phyloP scores from a whole-genome alignment of 352 stramenopile species.

The Globisporangium emineosum region DNA sequence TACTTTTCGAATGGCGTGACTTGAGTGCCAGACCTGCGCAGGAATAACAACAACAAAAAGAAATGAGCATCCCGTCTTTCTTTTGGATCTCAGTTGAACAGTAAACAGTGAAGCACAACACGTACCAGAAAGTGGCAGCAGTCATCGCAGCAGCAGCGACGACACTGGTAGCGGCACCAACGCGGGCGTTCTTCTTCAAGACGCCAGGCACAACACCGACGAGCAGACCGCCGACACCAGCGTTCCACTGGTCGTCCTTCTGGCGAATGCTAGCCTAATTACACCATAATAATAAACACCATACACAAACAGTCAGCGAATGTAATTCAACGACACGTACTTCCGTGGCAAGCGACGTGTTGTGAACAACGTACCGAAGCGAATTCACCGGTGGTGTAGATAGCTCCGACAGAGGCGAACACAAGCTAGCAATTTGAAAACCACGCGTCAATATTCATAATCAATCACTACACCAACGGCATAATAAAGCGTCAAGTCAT shows the following conservation, averaged over 20 bases:
- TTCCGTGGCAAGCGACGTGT: neutral
- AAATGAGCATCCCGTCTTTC: neutral
- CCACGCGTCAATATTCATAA: neutral
- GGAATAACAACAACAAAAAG: neutral
- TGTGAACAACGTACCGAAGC: slow-evolving; percentile 23
- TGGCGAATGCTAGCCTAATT: slow-evolving; percentile 53
- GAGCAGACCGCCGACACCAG: slow-evolving; percentile 56
- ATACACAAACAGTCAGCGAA: neutral
- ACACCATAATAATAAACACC: neutral
- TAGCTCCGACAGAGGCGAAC: slow-evolving; percentile 56
- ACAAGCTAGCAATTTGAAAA: slow-evolving; percentile 44
- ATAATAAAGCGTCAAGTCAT: neutral
- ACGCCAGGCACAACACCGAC: slow-evolving; percentile 71
- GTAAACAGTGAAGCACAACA: neutral
- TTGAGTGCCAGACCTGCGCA: slow-evolving; percentile 42
- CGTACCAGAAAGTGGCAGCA: slow-evolving; percentile 68
- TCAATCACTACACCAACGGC: neutral
- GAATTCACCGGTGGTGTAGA: slow-evolving; percentile 74
- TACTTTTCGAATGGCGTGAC: slow-evolving; percentile 69
- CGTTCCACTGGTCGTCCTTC: slow-evolving; percentile 70
- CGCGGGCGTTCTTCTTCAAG: slow-evolving; percentile 71
- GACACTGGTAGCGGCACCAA: slow-evolving; percentile 49
- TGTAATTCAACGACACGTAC: neutral
- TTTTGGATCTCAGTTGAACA: neutral
- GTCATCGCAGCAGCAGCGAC: slow-evolving; percentile 41